Base-by-base conservation (phyloP, 768 basidiomycete genomes). In the Goffeauzyma gilvescens region DNA sequence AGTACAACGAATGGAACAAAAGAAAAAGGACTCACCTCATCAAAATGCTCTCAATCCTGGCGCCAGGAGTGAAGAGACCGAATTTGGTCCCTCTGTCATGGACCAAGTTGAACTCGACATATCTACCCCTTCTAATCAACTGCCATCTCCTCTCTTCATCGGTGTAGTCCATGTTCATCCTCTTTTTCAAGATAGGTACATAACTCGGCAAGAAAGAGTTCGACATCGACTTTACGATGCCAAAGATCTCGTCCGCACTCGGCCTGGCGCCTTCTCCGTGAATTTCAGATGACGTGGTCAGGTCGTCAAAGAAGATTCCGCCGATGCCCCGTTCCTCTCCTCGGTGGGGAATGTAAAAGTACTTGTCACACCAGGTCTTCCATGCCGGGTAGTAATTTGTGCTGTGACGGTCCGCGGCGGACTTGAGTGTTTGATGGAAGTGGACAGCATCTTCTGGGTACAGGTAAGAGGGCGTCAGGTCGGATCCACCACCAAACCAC, bases 401-500 rank as follows among this genome's bases (percentile, higher is more conserved):
- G 28, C 81, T 76, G 58, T 86, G 78, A 20, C 67, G 61, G 52
- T 81, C 79, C 62, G 84, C 89, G 1, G 80, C 81, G 6, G 58
- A 59, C 59, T 82, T 79, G 50, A 89, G 63, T 2, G 77, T 78
- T 14, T 57, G 49, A 67, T 98, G 93, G 67, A 96, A 98, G 59
- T 87, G 84, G 17, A 62, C 57, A 9, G 75, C 84, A 59, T 96
- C 93, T 44, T 81, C 80, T 44, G 77, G 75, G 66, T 77, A 84
- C 14, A 96, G 73, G 63, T 95, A 95, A 3, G 79, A 78, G 1
- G 90, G 90, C 0, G 93, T 98, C 24, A 96, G 72, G 61, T 98
- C 90, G 6, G 76, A 78, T 6, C 90, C 90, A 25, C 93, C 93
- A 15, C 93, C 90, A 58, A 96, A 98, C 93, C 90, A 98, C 87